Evolutionary conservation across 2,329 filamentous ascomycete genomes (phyloP).

Genomic region (Apiospora aurea): DNA sequence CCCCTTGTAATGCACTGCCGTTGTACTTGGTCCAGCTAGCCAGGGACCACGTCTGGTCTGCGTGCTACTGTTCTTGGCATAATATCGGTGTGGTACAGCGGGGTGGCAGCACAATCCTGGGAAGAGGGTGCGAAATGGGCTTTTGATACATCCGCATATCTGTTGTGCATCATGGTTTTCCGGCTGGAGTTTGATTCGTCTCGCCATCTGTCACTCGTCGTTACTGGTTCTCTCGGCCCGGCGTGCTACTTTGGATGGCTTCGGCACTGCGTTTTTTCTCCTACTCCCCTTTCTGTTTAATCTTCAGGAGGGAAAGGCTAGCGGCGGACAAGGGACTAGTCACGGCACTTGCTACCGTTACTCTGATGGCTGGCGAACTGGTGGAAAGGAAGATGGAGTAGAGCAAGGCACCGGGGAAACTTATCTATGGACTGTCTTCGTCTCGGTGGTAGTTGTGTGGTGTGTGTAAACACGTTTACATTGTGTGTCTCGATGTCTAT

Average conservation of each 20-base stretch:
- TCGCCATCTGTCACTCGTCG: constrained; percentile 36
- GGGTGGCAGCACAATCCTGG: constrained; percentile 30
- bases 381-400: constrained; percentile 34
- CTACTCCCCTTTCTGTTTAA: constrained; percentile 28
- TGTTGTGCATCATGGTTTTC: constrained; percentile 42
- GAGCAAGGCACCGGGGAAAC: constrained; percentile 25
- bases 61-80: constrained; percentile 31
- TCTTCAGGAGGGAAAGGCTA: constrained; percentile 24
- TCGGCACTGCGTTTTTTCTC: constrained; percentile 26
- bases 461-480: constrained; percentile 42
- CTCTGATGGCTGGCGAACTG: constrained; percentile 35
- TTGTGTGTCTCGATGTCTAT: constrained; percentile 40
- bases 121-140: constrained; percentile 33
- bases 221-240: constrained; percentile 28
- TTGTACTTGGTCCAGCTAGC: constrained; percentile 23
- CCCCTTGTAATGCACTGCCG: constrained; percentile 28
- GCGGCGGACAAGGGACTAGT: constrained; percentile 18
- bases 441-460: constrained; percentile 19
- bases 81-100: constrained; percentile 40
- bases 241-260: constrained; percentile 30
- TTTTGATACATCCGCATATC: constrained; percentile 39
- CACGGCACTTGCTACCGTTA: constrained; percentile 26
- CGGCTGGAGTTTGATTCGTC: constrained; percentile 45
- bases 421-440: constrained; percentile 21
- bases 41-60: constrained; percentile 4